Evolutionary conservation across 805 yeast species (phyloP).

Genomic region (Pichia gijzeniarum): DNA sequence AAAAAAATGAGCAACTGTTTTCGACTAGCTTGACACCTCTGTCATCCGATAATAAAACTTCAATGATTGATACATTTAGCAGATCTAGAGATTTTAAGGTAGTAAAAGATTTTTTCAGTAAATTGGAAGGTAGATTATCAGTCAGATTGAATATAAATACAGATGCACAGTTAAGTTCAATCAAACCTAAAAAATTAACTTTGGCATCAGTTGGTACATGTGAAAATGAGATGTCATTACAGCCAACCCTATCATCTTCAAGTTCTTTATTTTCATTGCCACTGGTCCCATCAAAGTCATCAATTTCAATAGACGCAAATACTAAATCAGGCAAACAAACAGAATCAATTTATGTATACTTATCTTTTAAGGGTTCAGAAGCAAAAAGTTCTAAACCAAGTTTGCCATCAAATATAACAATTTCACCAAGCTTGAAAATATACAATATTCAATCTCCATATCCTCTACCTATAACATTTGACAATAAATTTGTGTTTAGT

Average conservation of each 20-base stretch:
- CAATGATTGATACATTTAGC: slow-evolving; percentile 1
- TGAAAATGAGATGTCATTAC: too few species aligned
- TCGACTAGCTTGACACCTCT: slow-evolving; percentile 2
- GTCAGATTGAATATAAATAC: slow-evolving; percentile 4
- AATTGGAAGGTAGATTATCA: slow-evolving; percentile 12
- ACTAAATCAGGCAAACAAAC: not conserved
- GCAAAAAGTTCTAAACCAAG: slow-evolving; percentile 2
- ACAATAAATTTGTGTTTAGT: slow-evolving; percentile 12
- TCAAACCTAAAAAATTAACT: slow-evolving; percentile 10
- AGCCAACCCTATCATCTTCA: not conserved
- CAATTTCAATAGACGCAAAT: not conserved
- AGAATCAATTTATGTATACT: slow-evolving; percentile 9
- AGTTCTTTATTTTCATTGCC: not conserved
- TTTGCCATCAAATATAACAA: slow-evolving; percentile 11
- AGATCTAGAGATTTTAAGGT: slow-evolving; percentile 1
- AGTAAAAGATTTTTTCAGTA: slow-evolving; percentile 14
- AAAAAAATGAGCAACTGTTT: not conserved
- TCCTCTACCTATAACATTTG: slow-evolving; percentile 20
- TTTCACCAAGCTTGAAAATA: slow-evolving; percentile 14
- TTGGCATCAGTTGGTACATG: not conserved
- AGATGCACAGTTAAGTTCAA: slow-evolving; percentile 11
- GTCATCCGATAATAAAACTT: slow-evolving; percentile 4
- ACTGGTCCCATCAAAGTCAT: not conserved
- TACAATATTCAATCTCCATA: slow-evolving; percentile 17
- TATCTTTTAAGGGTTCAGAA: slow-evolving; percentile 7